Evolutionary conservation across 768 basidiomycete genomes (phyloP), one percentile per base, ranked within the genome.

Genomic region (Podaxis sp.): DNA sequence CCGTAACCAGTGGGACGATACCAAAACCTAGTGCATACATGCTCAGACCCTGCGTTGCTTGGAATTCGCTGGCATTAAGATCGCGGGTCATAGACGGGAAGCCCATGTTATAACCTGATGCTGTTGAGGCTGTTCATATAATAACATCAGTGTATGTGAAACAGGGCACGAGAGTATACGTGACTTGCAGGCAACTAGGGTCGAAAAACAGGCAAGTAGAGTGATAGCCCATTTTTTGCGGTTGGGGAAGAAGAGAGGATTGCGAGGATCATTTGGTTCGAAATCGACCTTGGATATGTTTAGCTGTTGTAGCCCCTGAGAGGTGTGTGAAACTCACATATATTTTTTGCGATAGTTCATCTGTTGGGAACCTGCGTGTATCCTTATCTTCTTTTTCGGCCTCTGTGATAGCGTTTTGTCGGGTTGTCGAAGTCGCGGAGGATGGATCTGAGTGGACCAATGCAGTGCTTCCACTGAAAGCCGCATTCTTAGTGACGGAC

Each of bases 21-120:
- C 79, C 86, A 65, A 90, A 90, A 2, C 87, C 88, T 6, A 90
- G 69, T 0, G 83, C 75, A 71, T 80, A 90, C 30, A 85, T 73
- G 60, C 79, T 78, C 26, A 85, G 71, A 9, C 83, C 84, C 36
- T 84, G 70, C 0, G 80, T 80, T 0, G 82, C 82, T 57, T 79
- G 74, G 33, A 82, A 78, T 6, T 68, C 59, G 8, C 82, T 79
- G 62, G 81, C 83, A 49, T 77, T 71, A 3, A 82, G 76, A 69
- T 76, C 85, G 26, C 68, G 75, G 15, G 74, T 81, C 88, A 91
- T 89, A 0, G 84, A 82, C 3, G 75, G 67, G 63, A 81, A 76
- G 1, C 89, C 89, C 68, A 85, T 70, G 26, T 79, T 82, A 68
- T 84, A 89, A 0, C 85, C 77, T 3, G 83, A 76, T 0, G 79